Conservation (phyloP, 306 rosid genomes). For the Cicer chorassanicum region DNA sequence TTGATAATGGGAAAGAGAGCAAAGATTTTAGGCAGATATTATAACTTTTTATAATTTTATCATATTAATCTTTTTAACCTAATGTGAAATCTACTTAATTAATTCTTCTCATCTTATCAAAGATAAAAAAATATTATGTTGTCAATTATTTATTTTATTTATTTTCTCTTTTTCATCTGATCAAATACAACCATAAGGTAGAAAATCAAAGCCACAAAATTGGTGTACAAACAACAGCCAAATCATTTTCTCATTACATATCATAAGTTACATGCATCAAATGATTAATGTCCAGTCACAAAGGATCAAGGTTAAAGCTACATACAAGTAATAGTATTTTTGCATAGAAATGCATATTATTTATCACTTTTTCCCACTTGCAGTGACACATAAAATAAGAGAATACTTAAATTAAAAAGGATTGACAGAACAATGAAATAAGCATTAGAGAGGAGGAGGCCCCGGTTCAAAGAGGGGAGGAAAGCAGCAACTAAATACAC, state of each 20-base stretch:
- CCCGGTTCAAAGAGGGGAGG: conserved; percentile 72
- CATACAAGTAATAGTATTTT: background rate
- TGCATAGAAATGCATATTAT: background rate
- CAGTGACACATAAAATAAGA: background rate
- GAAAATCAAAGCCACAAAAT: conserved; percentile 7
- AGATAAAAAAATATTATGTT: background rate
- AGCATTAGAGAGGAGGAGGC: conserved; percentile 67
- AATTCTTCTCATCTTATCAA: background rate
- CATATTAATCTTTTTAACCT: too few species aligned
- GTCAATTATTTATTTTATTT: background rate
- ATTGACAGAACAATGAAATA: conserved; percentile 10
- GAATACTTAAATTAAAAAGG: background rate
- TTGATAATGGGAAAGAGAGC: too few species aligned
- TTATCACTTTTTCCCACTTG: background rate
- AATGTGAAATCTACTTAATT: background rate
- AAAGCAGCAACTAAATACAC: conserved; percentile 66
- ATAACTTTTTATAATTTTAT: too few species aligned
- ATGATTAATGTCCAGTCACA: background rate
- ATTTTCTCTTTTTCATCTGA: background rate
- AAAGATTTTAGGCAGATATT: too few species aligned
- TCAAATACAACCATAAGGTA: conserved; percentile 12
- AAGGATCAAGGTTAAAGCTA: background rate
- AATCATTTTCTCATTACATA: conserved; percentile 3
- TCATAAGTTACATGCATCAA: conserved; percentile 17
- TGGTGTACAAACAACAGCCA: background rate